Conservation (phyloP, 129 eudicot species). For the Lactuca sativa region DNA sequence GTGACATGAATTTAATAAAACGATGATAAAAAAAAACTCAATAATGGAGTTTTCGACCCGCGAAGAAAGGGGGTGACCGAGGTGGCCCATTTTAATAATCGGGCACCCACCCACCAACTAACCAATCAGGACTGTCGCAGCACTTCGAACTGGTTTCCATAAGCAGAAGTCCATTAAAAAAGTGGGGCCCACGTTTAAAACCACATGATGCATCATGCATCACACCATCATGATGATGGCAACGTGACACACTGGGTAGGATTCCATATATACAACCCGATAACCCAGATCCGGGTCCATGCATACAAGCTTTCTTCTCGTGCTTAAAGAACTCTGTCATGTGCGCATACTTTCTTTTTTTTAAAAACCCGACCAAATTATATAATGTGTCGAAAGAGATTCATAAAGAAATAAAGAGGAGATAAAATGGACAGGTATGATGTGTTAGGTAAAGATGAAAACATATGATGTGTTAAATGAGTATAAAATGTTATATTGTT, state of each 20-base stretch:
- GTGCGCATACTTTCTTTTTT: background rate
- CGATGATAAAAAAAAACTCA: background rate
- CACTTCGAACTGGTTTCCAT: background rate
- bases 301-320: conserved; percentile 34
- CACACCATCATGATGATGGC: conserved; percentile 31
- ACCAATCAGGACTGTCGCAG: background rate
- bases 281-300: conserved; percentile 34
- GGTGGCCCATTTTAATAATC: background rate
- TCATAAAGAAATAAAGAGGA: background rate
- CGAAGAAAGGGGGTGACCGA: conserved; percentile 4
- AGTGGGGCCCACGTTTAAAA: conserved; percentile 25
- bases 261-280: conserved; percentile 23
- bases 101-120: conserved; percentile 28
- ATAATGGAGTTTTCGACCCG: conserved; percentile 5
- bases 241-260: conserved; percentile 30
- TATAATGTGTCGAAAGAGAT: conserved; percentile 3
- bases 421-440: background rate
- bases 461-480: too few relatives aligned
- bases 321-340: conserved; percentile 27
- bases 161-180: conserved; percentile 27
- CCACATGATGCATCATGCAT: conserved; percentile 10
- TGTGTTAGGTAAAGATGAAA: background rate
- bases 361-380: conserved; percentile 18
- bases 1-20: background rate
- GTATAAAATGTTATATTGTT: too few relatives aligned